A percentile compares a stretch with the other conserved stretches of the same genome.
phyloP scores from a whole-genome alignment of 495 filamentous ascomycete genomes.

The Aspergillus carlsbadensis region DNA sequence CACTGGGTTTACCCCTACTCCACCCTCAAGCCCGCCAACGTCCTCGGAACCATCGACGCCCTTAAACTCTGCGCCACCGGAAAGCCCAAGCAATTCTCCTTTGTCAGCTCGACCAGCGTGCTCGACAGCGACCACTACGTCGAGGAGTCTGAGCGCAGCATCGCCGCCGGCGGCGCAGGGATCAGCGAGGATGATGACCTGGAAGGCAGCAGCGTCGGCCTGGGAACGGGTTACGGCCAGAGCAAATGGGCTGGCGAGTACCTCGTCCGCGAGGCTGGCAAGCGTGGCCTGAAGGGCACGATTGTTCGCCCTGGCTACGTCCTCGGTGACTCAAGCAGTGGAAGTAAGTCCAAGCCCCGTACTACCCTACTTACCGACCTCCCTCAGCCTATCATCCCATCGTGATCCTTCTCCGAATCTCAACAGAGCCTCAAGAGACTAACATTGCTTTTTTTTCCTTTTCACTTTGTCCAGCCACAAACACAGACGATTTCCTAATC shows the following conservation, averaged over 20 bases:
- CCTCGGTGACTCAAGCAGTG: constrained; percentile 69
- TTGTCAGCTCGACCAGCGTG: constrained; percentile 82
- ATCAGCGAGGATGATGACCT: constrained; percentile 66
- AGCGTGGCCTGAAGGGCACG: constrained; percentile 69
- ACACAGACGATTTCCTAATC: constrained; percentile 90
- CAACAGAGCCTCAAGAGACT: background rate
- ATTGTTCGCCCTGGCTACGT: constrained; percentile 88
- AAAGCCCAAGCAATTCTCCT: constrained; percentile 77
- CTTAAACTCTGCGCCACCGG: constrained; percentile 73
- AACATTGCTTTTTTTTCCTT: background rate
- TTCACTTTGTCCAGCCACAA: constrained; percentile 47
- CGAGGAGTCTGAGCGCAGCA: constrained; percentile 61
- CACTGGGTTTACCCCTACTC: constrained; percentile 87
- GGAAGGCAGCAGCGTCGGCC: constrained; percentile 60
- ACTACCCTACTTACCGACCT: background rate
- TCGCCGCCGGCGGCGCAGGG: constrained; percentile 48
- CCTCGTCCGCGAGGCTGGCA: constrained; percentile 76
- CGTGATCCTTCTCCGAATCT: background rate
- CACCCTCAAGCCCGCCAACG: constrained; percentile 73
- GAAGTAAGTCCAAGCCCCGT: constrained; percentile 32
- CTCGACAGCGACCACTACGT: constrained; percentile 83
- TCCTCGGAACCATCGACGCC: constrained; percentile 74
- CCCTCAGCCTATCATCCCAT: background rate
- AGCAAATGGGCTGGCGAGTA: constrained; percentile 84
- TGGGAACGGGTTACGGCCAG: constrained; percentile 88